Conservation (phyloP, 768 basidiomycete genomes). For the Agrocybe chaxingu region DNA sequence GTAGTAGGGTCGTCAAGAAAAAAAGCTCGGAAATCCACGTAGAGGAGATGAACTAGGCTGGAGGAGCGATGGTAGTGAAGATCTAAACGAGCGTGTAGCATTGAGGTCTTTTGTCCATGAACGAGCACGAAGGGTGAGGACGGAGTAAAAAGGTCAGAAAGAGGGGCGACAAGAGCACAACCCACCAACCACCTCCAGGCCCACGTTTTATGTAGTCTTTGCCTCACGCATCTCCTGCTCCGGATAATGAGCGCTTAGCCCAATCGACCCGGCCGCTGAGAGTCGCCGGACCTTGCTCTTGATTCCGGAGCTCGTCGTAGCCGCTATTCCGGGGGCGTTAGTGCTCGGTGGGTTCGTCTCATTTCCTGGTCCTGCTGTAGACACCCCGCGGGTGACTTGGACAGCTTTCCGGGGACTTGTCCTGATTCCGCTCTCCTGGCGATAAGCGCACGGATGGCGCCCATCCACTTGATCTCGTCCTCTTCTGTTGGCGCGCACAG, state of each 20-base stretch:
- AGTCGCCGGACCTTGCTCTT: constrained; percentile 46
- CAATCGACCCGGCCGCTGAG: constrained; percentile 36
- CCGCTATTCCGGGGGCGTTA: background rate
- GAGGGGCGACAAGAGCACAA: constrained; percentile 1
- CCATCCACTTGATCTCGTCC: constrained; percentile 98
- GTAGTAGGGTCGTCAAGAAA: too few species aligned
- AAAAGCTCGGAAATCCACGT: background rate
- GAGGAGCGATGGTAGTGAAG: background rate
- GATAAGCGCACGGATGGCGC: constrained; percentile 89
- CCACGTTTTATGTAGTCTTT: constrained; percentile 8
- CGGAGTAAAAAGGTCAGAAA: background rate
- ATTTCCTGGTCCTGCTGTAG: constrained; percentile 8
- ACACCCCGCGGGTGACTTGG: constrained; percentile 20
- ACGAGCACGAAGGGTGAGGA: background rate
- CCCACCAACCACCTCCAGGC: too few species aligned
- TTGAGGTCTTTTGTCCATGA: constrained; percentile 5
- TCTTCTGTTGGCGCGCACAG: constrained; percentile 95
- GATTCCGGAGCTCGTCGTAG: constrained; percentile 24
- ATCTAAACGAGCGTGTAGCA: background rate
- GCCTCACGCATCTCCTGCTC: constrained; percentile 13
- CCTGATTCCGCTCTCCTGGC: constrained; percentile 60
- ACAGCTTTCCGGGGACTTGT: constrained; percentile 43
- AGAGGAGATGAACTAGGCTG: background rate
- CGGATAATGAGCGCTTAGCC: constrained; percentile 4
- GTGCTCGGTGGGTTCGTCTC: constrained; percentile 3